Evolutionary conservation across 805 yeast genomes (phyloP), one percentile per base, ranked within the genome.

Genomic region (Kazachstania psychrophila): DNA sequence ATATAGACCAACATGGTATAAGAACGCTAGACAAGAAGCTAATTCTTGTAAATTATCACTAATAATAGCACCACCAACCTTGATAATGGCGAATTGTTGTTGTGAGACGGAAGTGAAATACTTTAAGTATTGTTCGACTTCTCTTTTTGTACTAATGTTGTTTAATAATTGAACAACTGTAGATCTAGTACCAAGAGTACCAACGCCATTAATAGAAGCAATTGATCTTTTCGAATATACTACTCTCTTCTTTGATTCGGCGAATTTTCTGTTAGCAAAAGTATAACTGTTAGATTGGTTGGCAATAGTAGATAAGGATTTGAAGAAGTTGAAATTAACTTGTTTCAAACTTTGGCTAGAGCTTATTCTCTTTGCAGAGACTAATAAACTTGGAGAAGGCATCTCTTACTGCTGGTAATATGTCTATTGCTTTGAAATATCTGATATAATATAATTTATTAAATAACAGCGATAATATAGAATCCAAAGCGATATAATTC

Each of bases 21-120:
- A 68, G 62, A 92, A 92, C 4, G 97, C 96, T 45, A 92, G 69
- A 54, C 96, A 88, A 1, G 95, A 84, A 0, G 98, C 98, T 49
- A 92, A 68, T 64, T 89, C 95, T 8, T 87, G 82, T 45, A 92
- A 66, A 52, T 89, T 92, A 49, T 92, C 94, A 32, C 97, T 89
- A 60, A 92, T 92, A 53, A 92, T 89, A 26, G 98, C 99, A 46
- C 99, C 99, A 28, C 99, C 99, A 30, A 92, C 98, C 61, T 92
- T 92, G 63, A 92, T 92, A 30, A 92, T 96, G 3, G 99, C 99
- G 54, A 92, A 92, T 55, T 92, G 96, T 59, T 92, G 97, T 49
- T 87, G 88, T 5, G 87, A 79, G 13, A 92, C 97, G 23, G 96
- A 86, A 1, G 97, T 88, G 70, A 92, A 92, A 62, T 89, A 89